These are phyloP conservation scores for Yarrowia sp. DNA, from an alignment of 805 yeast species.

Conservation along the genomic window DNA sequence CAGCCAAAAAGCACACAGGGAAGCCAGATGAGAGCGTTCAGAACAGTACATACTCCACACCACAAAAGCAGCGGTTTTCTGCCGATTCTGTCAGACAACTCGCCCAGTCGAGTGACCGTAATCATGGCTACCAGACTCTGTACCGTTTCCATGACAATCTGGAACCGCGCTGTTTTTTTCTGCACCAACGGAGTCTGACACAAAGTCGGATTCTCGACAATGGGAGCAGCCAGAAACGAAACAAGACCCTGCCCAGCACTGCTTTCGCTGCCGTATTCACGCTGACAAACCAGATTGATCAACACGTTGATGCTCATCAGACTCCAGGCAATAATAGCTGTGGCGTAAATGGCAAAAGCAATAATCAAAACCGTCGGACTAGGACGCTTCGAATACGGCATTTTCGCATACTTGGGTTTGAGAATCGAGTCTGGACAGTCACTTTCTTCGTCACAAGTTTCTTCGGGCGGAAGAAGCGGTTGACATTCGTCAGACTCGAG, in stretches of 20 bases:
- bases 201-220: not conserved
- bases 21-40: slow-evolving; percentile 29
- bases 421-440: slow-evolving; percentile 12
- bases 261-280: slow-evolving; percentile 7
- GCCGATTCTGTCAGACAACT: slow-evolving; percentile 61
- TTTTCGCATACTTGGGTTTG: slow-evolving; percentile 13
- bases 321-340: slow-evolving; percentile 17
- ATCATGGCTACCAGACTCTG: slow-evolving; percentile 25
- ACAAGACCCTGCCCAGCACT: not conserved
- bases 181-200: slow-evolving; percentile 19
- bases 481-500: not conserved
- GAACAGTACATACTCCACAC: slow-evolving; percentile 30
- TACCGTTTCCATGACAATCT: slow-evolving; percentile 24
- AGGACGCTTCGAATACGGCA: slow-evolving; percentile 5
- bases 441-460: slow-evolving; percentile 1
- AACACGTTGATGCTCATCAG: slow-evolving; percentile 2
- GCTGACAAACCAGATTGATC: slow-evolving; percentile 5
- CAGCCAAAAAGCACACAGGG: slow-evolving; percentile 27
- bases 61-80: slow-evolving; percentile 47
- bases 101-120: slow-evolving; percentile 48
- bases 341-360: slow-evolving; percentile 23
- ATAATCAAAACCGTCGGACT: not conserved
- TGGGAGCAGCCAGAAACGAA: not conserved
- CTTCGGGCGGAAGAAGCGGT: slow-evolving; percentile 6
- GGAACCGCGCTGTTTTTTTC: slow-evolving; percentile 2